Percentiles rank a stretch among this genome's conserved stretches.
These are phyloP conservation scores for Metschnikowia continentalis DNA, from an alignment of 805 yeast genomes.

Conservation along the genomic window DNA sequence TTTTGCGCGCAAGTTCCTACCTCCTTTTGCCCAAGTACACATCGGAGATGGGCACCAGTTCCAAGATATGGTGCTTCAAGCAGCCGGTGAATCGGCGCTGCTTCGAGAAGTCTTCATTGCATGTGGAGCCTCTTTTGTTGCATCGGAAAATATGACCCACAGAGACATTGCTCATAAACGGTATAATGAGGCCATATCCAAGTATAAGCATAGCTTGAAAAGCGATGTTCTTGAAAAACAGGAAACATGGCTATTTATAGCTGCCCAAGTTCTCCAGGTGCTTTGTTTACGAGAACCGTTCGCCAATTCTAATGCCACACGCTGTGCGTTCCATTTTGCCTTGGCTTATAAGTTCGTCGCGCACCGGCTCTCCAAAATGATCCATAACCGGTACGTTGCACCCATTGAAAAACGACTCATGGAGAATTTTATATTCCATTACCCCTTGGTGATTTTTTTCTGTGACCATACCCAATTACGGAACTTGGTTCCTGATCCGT, in stretches of 20 bases:
- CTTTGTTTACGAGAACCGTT: slow-evolving; percentile 13
- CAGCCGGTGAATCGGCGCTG: slow-evolving; percentile 8
- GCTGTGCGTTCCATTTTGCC: slow-evolving; percentile 16
- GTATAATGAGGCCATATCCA: slow-evolving; percentile 8
- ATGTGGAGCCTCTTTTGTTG: slow-evolving; percentile 15
- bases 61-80: slow-evolving; percentile 9
- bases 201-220: slow-evolving; percentile 8
- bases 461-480: slow-evolving; percentile 12
- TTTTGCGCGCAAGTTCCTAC: slow-evolving; percentile 12
- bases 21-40: slow-evolving; percentile 14
- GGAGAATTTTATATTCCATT: slow-evolving; percentile 17
- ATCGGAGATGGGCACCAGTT: slow-evolving; percentile 5
- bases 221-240: slow-evolving; percentile 5
- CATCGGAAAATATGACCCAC: slow-evolving; percentile 7
- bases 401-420: slow-evolving; percentile 12
- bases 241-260: slow-evolving; percentile 18
- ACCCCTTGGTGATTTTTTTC: slow-evolving; percentile 14
- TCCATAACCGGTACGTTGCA: neutral
- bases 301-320: slow-evolving; percentile 12
- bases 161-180: slow-evolving; percentile 9
- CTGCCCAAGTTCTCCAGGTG: slow-evolving; percentile 16
- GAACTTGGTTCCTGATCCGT: slow-evolving; percentile 13
- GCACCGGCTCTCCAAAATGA: neutral
- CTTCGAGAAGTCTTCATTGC: slow-evolving; percentile 14
- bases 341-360: slow-evolving; percentile 11